Evolutionary conservation across 139 green algal species (phyloP).

Genomic region (Closterium sp.): DNA sequence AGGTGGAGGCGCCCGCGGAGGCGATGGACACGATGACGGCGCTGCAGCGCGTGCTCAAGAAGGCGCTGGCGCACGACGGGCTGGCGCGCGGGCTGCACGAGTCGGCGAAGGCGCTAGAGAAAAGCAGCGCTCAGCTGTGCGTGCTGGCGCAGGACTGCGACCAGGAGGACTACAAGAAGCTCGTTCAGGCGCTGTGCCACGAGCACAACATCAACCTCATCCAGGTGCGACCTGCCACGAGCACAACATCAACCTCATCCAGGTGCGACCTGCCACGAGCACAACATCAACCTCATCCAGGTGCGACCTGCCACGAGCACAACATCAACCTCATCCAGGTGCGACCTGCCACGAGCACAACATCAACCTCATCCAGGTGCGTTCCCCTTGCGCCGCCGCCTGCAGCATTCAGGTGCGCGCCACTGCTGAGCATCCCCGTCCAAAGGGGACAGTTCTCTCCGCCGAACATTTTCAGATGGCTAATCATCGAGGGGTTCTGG

Average conservation of each 20-base stretch:
- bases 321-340: no score
- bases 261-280: not conserved
- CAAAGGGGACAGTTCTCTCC: not conserved
- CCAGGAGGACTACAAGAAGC: conserved; percentile 99
- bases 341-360: no score
- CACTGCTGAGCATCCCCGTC: not conserved
- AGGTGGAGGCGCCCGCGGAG: conserved; percentile 75
- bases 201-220: conserved; percentile 97
- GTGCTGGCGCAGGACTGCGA: conserved; percentile 98
- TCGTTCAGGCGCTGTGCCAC: conserved; percentile 96
- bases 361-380: no score
- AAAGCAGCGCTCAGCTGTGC: conserved; percentile 85
- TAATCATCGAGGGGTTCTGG: no score
- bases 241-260: not conserved
- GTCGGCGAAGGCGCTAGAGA: conserved; percentile 80
- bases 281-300: no score
- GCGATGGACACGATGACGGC: conserved; percentile 96
- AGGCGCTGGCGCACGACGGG: conserved; percentile 94
- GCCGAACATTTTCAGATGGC: no score
- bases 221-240: conserved; percentile 17
- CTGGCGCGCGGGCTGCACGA: conserved; percentile 93
- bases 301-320: no score
- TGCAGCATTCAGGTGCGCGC: not conserved
- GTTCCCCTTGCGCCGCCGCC: not conserved
- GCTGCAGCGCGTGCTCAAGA: conserved; percentile 94